phyloP scores from a whole-genome alignment of 768 basidiomycete species.

The Psilocybe subaeruginosa region DNA sequence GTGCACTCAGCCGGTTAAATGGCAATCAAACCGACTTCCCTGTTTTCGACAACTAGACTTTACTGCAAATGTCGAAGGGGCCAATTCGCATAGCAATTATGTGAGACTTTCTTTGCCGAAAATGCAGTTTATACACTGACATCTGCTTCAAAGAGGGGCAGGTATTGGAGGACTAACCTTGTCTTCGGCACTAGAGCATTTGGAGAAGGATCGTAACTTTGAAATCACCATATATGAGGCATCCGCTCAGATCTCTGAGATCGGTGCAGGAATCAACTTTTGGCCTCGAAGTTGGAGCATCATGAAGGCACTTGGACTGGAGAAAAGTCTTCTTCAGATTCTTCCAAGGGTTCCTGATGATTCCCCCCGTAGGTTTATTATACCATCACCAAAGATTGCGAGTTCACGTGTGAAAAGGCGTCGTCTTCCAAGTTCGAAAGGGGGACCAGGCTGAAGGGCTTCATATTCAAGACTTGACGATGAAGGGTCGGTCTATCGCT shows the following conservation, averaged over 20 bases:
- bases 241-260: slow-evolving; percentile 36
- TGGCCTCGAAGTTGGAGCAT: slow-evolving; percentile 43
- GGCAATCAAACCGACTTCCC: too few species aligned
- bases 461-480: slow-evolving; percentile 23
- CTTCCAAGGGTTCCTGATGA: slow-evolving; percentile 16
- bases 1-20: too few species aligned
- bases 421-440: slow-evolving; percentile 6
- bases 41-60: neutral
- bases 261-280: slow-evolving; percentile 47
- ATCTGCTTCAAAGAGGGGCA: slow-evolving; percentile 8
- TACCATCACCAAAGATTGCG: neutral
- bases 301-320: slow-evolving; percentile 39
- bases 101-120: neutral
- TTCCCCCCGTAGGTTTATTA: slow-evolving; percentile 10
- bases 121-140: neutral
- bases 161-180: slow-evolving; percentile 19
- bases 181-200: slow-evolving; percentile 16
- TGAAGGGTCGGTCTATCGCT: slow-evolving; percentile 22
- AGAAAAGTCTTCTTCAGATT: slow-evolving; percentile 18
- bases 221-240: slow-evolving; percentile 46
- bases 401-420: neutral
- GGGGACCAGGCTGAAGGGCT: slow-evolving; percentile 29
- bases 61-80: neutral
- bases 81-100: neutral
- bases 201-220: slow-evolving; percentile 21